These are phyloP conservation scores for Albatrellus ellisii DNA, from an alignment of 768 basidiomycete genomes.

Conservation along the genomic window DNA sequence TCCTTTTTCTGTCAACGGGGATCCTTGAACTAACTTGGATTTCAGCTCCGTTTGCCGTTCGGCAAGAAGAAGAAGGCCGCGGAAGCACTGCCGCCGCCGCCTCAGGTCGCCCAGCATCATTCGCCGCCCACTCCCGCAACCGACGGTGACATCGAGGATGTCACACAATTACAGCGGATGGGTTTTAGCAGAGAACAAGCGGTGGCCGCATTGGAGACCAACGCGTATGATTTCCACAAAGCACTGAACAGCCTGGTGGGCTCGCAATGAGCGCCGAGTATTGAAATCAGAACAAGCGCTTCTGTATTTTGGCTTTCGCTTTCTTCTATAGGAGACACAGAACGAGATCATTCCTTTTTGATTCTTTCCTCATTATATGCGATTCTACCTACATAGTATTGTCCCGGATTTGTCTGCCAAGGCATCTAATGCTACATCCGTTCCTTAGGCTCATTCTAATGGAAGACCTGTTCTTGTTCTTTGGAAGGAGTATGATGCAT, in stretches of 20 bases:
- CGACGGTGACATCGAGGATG: slow-evolving; percentile 63
- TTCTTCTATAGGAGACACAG: too few species aligned
- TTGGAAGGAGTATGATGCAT: too few species aligned
- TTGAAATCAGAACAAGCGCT: too few species aligned
- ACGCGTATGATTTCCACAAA: slow-evolving; percentile 70
- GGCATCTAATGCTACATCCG: too few species aligned
- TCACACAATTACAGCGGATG: slow-evolving; percentile 77
- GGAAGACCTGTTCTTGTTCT: too few species aligned
- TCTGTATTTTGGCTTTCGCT: too few species aligned
- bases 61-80: slow-evolving; percentile 62
- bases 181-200: slow-evolving; percentile 81
- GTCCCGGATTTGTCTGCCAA: too few species aligned
- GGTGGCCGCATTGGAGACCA: slow-evolving; percentile 70
- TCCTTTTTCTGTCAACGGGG: background rate
- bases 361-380: too few species aligned
- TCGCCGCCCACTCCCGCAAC: slow-evolving; percentile 35
- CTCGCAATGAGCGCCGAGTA: too few species aligned
- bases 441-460: too few species aligned
- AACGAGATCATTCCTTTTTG: too few species aligned
- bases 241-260: slow-evolving; percentile 67
- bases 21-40: slow-evolving; percentile 6
- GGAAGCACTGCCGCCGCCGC: slow-evolving; percentile 28
- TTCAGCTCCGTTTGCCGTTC: slow-evolving; percentile 67
- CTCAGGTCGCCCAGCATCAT: slow-evolving; percentile 19
- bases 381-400: too few species aligned